Evolutionary conservation across 2,329 filamentous ascomycete species (phyloP), one percentile per base, ranked within the genome.

Genomic region (Pseudogymnoascus destructans): DNA sequence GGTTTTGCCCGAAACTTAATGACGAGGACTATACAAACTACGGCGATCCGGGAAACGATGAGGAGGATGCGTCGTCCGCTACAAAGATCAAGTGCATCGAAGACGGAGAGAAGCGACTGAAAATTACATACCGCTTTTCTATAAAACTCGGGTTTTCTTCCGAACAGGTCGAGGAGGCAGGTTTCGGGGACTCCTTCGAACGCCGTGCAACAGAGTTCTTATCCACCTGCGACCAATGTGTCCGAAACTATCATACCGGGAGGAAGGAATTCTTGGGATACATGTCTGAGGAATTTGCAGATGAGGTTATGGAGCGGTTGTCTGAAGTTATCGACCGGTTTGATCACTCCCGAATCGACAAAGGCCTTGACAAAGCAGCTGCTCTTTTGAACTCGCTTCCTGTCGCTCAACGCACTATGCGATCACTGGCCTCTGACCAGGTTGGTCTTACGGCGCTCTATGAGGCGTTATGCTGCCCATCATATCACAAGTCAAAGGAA

Each of bases 381-480:
- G 67, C 75, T 1, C 77, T 78, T 57, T 76, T 86, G 38, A 72
- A 73, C 60, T 70, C 70, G 10, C 65, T 63, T 7, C 64, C 68
- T 13, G 57, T 61, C n/a, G 25, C 58, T 1, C 55, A 64, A 40
- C 66, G 67, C 19, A 67, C 59, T 23, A 67, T 68, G 59, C 60
- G 52, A 15, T 55, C 66, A 11, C 63, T 70, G n/a, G 61, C 63
- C 19, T 69, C 77, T 5, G 72, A 79, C 25, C 73, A 78, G 1
- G 74, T 80, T 25, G 82, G 88, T 5, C 79, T 95, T 56, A 80
- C 93, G 60, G 85, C 89, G 9, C 80, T 97, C 27, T 95, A 95
- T 66, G 92, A 97, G 70, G 85, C 87, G 0, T 74, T 97, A 57
- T 95, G 90, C 69, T 95, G 87, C 70, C 82, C 90, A 63, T 78